These are phyloP conservation scores for Aspergillus piperis DNA, from an alignment of 2,329 filamentous ascomycete genomes.

Conservation along the genomic window DNA sequence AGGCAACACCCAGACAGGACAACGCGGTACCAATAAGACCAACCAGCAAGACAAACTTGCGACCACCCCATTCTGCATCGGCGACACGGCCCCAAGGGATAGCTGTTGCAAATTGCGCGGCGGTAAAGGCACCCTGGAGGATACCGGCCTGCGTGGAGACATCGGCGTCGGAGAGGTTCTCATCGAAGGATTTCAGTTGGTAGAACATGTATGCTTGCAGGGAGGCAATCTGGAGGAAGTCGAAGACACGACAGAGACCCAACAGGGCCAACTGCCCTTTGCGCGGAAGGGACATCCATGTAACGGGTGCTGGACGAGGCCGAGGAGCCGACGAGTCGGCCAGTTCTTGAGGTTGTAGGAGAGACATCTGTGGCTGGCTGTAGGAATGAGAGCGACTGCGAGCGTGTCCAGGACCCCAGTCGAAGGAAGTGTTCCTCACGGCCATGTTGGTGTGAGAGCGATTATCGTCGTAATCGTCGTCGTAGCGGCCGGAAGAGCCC, in stretches of 20 bases:
- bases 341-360: constrained; percentile 24
- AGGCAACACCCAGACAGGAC: constrained; percentile 68
- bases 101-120: constrained; percentile 76
- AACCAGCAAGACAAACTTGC: constrained; percentile 76
- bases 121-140: constrained; percentile 74
- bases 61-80: constrained; percentile 64
- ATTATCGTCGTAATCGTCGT: constrained; percentile 24
- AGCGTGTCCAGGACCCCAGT: constrained; percentile 29
- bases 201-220: constrained; percentile 75
- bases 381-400: constrained; percentile 38
- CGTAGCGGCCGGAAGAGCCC: constrained; percentile 26
- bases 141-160: constrained; percentile 76
- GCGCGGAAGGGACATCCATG: constrained; percentile 44
- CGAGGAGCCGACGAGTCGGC: constrained; percentile 11
- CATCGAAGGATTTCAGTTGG: constrained; percentile 74
- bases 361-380: constrained; percentile 25
- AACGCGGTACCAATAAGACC: constrained; percentile 69
- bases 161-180: constrained; percentile 55
- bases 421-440: constrained; percentile 35
- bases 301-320: constrained; percentile 31
- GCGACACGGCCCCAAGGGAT: constrained; percentile 76
- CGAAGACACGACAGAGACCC: constrained; percentile 43
- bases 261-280: constrained; percentile 42
- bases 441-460: constrained; percentile 23
- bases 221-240: constrained; percentile 44